phyloP scores from a whole-genome alignment of 2,329 filamentous ascomycete species.

The Alternaria hordeiaustralica region DNA sequence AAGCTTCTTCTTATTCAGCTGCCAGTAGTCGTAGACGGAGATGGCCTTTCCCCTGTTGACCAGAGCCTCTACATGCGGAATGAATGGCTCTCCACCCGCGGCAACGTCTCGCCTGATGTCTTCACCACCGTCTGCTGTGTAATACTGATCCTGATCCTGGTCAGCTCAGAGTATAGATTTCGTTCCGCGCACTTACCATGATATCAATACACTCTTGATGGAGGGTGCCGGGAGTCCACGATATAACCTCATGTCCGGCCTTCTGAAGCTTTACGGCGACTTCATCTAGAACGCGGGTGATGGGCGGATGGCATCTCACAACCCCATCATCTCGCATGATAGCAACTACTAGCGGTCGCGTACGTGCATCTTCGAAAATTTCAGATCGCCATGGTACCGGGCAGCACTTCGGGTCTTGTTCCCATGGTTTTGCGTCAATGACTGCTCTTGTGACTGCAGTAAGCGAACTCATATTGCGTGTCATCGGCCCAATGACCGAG shows the following conservation, averaged over 20 bases:
- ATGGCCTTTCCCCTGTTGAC: slow-evolving; percentile 59
- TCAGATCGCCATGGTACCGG: slow-evolving; percentile 62
- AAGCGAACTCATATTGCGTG: slow-evolving; percentile 60
- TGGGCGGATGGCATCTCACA: slow-evolving; percentile 62
- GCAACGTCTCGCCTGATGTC: slow-evolving; percentile 64
- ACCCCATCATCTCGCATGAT: slow-evolving; percentile 61
- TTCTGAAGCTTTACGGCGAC: slow-evolving; percentile 49
- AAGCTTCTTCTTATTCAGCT: slow-evolving; percentile 66
- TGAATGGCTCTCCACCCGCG: slow-evolving; percentile 62
- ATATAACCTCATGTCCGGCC: slow-evolving; percentile 62
- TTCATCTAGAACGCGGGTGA: slow-evolving; percentile 55
- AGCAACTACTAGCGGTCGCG: slow-evolving; percentile 57
- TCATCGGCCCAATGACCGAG: slow-evolving; percentile 67
- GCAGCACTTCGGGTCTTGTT: slow-evolving; percentile 60
- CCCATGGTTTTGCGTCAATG: slow-evolving; percentile 59
- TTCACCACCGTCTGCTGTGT: slow-evolving; percentile 68
- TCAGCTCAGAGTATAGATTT: neutral
- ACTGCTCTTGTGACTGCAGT: slow-evolving; percentile 57
- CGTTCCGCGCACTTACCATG: slow-evolving; percentile 50
- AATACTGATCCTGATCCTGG: slow-evolving; percentile 61
- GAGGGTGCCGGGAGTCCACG: slow-evolving; percentile 58
- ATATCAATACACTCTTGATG: slow-evolving; percentile 64
- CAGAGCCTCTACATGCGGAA: slow-evolving; percentile 59
- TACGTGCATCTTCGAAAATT: slow-evolving; percentile 51
- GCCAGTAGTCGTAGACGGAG: slow-evolving; percentile 71